Percentiles rank a stretch among this genome's conserved stretches.
Evolutionary conservation across 768 basidiomycete genomes (phyloP).

Genomic region (Dendrothele bispora): DNA sequence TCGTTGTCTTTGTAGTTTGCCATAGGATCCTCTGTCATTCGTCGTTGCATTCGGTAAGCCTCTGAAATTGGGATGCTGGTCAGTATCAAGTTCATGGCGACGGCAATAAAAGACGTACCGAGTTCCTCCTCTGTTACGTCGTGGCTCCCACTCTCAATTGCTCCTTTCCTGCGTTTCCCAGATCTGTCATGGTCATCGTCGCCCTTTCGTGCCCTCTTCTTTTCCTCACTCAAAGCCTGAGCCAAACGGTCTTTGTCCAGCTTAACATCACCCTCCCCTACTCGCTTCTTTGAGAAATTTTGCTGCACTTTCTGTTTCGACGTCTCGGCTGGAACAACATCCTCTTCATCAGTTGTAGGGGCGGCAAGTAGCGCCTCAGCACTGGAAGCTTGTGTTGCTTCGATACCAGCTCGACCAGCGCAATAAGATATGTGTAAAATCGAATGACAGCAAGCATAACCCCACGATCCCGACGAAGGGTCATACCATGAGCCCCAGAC

Average conservation of each 20-base stretch:
- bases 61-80: conserved; percentile 46
- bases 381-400: conserved; percentile 73
- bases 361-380: conserved; percentile 65
- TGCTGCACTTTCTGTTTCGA: conserved; percentile 48
- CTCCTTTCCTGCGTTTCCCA: conserved; percentile 61
- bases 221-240: conserved; percentile 74
- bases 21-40: conserved; percentile 87
- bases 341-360: conserved; percentile 23
- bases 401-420: conserved; percentile 82
- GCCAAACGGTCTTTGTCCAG: conserved; percentile 71
- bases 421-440: conserved; percentile 86
- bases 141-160: conserved; percentile 49
- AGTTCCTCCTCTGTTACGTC: conserved; percentile 91
- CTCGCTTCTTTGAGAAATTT: conserved; percentile 74
- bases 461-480: conserved; percentile 71
- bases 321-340: conserved; percentile 9
- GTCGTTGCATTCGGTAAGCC: conserved; percentile 83
- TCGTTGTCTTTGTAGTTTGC: conserved; percentile 81
- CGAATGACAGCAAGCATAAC: conserved; percentile 94
- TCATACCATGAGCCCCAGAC: conserved; percentile 99
- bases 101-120: conserved; percentile 43
- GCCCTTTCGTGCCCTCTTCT: conserved; percentile 64
- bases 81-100: conserved; percentile 6
- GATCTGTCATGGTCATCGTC: conserved; percentile 57
- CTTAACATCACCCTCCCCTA: conserved; percentile 81